Evolutionary conservation across 2,329 filamentous ascomycete genomes (phyloP), one percentile per base, ranked within the genome.

Genomic region (Hypoxylon sp.): DNA sequence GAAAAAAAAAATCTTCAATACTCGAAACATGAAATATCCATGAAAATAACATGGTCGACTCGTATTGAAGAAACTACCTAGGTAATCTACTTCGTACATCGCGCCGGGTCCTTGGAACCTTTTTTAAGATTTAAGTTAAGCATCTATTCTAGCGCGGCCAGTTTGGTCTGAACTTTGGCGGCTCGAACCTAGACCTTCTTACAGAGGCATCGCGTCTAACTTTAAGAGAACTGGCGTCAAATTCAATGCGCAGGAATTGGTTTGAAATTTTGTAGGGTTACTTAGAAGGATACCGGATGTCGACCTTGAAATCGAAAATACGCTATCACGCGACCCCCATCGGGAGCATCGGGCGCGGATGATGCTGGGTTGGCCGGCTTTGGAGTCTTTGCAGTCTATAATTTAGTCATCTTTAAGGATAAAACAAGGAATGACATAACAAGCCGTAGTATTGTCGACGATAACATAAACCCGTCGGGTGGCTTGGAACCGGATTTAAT

Each of bases 401-500:
- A 14, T 60, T 60, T 63, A 57, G 50, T 67, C 53, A 48, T 58
- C 46, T 5, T 32, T 25, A 36, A 58, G 23, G 7, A 49, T 32
- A 55, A 57, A 67, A 32, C 46, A 52, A 30, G 53, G 45, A 36
- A 63, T 58, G 46, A 52, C 38, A 48, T 58, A 53, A 56, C 11
- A n/a, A 21, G 57, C 41, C 55, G 56, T 64, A 50, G 32, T 32
- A 51, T 61, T 50, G 50, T 56, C 45, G 30, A 67, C 53, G 19
- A 53, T 53, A 34, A 46, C 13, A 53, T 41, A 30, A 23, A 32
- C 6, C 52, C 28, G 28, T 60, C 64, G 64, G 60, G 49, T 69
- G 61, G 55, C 45, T 63, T 63, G 64, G 45, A 19, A 19, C 34
- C 67, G 67, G 64, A 63, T 61, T 67, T 70, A 67, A 67, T 60